These are phyloP conservation scores for Annulohypoxylon moriforme DNA, from an alignment of 495 filamentous ascomycete genomes.

Conservation along the genomic window DNA sequence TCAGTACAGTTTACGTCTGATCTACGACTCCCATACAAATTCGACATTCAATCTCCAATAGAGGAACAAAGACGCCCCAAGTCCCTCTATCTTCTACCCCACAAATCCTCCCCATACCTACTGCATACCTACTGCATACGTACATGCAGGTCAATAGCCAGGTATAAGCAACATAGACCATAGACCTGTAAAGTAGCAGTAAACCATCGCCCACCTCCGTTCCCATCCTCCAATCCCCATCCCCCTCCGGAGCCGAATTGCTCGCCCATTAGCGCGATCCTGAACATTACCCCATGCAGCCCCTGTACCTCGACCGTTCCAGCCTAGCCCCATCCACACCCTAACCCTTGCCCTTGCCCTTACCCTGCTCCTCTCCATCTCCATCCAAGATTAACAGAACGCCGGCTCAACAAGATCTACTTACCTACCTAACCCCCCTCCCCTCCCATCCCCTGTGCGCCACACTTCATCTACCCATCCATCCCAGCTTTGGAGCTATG, in stretches of 20 bases:
- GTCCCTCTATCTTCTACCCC: not conserved
- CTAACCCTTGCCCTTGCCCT: too few relatives aligned
- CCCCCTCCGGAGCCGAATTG: not conserved
- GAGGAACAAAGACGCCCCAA: not conserved
- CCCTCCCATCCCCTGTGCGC: too few relatives aligned
- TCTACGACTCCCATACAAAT: not conserved
- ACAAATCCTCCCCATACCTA: not conserved
- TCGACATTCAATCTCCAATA: not conserved
- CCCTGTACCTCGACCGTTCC: not conserved
- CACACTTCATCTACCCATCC: not conserved
- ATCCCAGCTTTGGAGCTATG: not conserved
- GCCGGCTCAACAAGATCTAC: conserved; percentile 13
- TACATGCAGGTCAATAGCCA: not conserved
- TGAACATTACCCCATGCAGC: not conserved
- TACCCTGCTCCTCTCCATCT: too few relatives aligned
- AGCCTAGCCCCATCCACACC: not conserved
- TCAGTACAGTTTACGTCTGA: not conserved
- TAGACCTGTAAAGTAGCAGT: not conserved
- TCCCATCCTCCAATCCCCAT: not conserved
- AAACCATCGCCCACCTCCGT: too few relatives aligned
- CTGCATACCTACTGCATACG: not conserved
- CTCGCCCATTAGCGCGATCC: not conserved
- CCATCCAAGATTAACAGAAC: not conserved
- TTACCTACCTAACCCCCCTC: too few relatives aligned
- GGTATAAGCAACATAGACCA: not conserved